Base-by-base conservation (phyloP, 176 grass and related monocot species). In the Luzula sylvatica region DNA sequence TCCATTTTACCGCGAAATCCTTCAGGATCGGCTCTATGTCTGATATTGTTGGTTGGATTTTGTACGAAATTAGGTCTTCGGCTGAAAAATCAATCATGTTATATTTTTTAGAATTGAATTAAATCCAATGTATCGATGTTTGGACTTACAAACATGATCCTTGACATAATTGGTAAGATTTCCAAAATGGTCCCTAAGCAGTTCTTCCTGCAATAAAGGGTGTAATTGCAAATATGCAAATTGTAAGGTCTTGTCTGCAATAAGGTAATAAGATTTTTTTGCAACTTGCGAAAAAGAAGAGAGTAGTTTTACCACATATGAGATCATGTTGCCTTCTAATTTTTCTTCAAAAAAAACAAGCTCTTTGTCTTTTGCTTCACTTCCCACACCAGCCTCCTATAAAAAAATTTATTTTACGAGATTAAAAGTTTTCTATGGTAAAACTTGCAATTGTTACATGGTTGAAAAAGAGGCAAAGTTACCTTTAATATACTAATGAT, bases 401-500 rank as follows among this genome's bases (percentile, higher is more conserved):
- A 53, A 53, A 40, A 32, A 29, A 51, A 14, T 29, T 15, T 50
- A 72, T 56, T 50, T 16, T 14, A 29, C 38, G n/a, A 26, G 49
- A 65, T 39, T 19, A 26, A 50, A 66, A 57, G 4, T 19, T 12
- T 3, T 18, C 46, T 20, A 50, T 18, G 12, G 16, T 7, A 52
- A 68, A 11, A n/a, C n/a, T 42, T 35, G 30, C 30, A 35, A 35
- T 35, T 35, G 0, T 0, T 35, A 18, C 38, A 54, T 53, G 2
- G 7, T 55, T 44, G 57, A 26, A 42, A 16, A 14, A 52, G 15
- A 48, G 9, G 8, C 38, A 27, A 46, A 56, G 59, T 30, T 66
- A 95, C 83, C 89, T 95, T 88, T 44, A 95, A 61, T 50, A 95
- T 61, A 70, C 83, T 64, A 74, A 95, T 78, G 28, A 75, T 70